A percentile compares a stretch with the other conserved stretches of the same genome.
Conservation (phyloP, 2,329 filamentous ascomycete genomes). For the Talaromyces sp. region DNA sequence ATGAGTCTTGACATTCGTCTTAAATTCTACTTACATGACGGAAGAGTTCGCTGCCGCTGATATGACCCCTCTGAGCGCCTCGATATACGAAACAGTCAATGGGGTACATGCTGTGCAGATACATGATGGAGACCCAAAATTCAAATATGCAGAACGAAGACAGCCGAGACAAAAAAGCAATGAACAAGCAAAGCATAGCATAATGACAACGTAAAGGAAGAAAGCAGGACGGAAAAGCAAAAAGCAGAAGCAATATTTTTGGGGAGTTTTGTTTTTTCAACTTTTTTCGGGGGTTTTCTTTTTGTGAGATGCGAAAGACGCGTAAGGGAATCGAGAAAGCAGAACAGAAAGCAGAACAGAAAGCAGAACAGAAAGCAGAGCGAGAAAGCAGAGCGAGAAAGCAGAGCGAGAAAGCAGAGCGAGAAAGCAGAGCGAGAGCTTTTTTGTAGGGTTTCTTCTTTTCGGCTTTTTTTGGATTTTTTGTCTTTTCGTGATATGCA, state of each 20-base stretch:
- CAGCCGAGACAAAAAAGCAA: too few relatives aligned
- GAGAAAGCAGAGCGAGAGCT: neutral
- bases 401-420: neutral
- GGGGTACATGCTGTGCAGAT: constrained; percentile 3
- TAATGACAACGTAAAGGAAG: too few relatives aligned
- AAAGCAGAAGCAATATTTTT: too few relatives aligned
- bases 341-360: neutral
- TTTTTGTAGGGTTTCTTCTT: neutral
- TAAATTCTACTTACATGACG: neutral
- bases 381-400: neutral
- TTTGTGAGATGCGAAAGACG: too few relatives aligned
- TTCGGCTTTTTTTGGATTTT: neutral
- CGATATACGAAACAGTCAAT: constrained; percentile 2
- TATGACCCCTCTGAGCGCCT: neutral
- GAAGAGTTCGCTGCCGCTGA: neutral
- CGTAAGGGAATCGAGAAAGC: too few relatives aligned
- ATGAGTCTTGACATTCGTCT: too few relatives aligned
- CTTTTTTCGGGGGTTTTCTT: too few relatives aligned
- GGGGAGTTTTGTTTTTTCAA: too few relatives aligned
- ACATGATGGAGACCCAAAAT: neutral
- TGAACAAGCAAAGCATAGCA: too few relatives aligned
- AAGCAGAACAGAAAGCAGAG: neutral
- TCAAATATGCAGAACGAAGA: neutral
- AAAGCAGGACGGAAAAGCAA: too few relatives aligned
- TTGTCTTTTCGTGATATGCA: neutral